Evolutionary conservation across 129 eudicot genomes (phyloP).

Genomic region (Heracleum sosnowskyi): DNA sequence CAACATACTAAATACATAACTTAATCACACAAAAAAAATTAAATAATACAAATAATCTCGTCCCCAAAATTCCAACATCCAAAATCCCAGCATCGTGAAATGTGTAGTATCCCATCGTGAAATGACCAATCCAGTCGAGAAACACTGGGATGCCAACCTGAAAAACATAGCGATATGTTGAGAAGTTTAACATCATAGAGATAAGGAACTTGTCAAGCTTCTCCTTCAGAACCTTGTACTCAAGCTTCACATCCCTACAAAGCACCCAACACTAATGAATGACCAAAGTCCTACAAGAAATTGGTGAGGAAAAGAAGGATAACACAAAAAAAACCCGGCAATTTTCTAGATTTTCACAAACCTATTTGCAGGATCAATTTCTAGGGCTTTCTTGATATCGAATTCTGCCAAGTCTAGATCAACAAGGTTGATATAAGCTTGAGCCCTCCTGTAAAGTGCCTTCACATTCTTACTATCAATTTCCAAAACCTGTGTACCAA

Average conservation of each 20-base stretch:
- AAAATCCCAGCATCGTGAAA: too few relatives aligned
- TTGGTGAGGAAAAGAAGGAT: background rate
- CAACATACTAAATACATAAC: too few relatives aligned
- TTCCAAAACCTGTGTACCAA: conserved; percentile 57
- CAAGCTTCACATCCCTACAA: conserved; percentile 67
- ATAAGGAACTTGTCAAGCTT: too few relatives aligned
- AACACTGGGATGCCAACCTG: too few relatives aligned
- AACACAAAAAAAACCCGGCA: background rate
- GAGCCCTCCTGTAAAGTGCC: conserved; percentile 92
- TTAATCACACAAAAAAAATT: too few relatives aligned
- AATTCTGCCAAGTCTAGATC: conserved; percentile 84
- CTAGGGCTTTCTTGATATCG: conserved; percentile 89
- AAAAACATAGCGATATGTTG: too few relatives aligned
- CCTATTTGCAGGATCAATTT: conserved; percentile 87
- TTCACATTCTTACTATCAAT: conserved; percentile 79
- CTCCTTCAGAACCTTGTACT: conserved; percentile 68
- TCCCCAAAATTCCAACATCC: too few relatives aligned
- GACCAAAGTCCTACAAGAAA: background rate
- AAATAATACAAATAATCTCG: too few relatives aligned
- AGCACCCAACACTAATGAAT: background rate
- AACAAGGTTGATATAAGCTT: conserved; percentile 67
- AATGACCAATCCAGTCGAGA: too few relatives aligned
- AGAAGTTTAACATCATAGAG: too few relatives aligned
- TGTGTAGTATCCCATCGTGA: too few relatives aligned
- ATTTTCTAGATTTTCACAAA: conserved; percentile 9